Percentiles rank a stretch among this genome's conserved stretches.
phyloP scores from a whole-genome alignment of 768 basidiomycete species.

The Cystobasidium ongulense region DNA sequence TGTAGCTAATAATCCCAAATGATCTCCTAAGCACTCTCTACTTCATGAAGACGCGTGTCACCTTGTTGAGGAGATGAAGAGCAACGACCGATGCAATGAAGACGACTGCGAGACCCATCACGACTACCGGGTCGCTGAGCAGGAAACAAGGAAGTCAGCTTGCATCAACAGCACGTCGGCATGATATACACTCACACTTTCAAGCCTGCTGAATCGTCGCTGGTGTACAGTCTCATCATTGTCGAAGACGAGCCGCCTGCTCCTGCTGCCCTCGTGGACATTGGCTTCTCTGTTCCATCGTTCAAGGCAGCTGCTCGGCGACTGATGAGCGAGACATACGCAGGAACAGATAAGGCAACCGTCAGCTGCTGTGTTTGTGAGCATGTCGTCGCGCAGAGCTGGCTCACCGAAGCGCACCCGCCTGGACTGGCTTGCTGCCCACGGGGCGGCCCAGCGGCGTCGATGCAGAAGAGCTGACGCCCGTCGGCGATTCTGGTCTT shows the following conservation, averaged over 20 bases:
- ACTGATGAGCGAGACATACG: not conserved
- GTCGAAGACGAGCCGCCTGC: constrained; percentile 95
- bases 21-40: not conserved
- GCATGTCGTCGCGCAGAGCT: not conserved
- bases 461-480: not conserved
- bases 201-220: constrained; percentile 88
- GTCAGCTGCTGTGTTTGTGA: no score
- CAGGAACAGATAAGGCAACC: not conserved
- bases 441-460: not conserved
- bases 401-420: constrained; percentile 26
- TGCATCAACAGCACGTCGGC: not conserved
- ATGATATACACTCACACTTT: constrained; percentile 67
- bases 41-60: constrained; percentile 27
- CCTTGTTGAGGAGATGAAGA: constrained; percentile 40
- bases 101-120: constrained; percentile 42
- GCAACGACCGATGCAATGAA: constrained; percentile 42
- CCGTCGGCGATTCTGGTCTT: constrained; percentile 14
- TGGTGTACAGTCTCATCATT: constrained; percentile 95
- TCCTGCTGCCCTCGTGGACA: constrained; percentile 33
- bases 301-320: constrained; percentile 27
- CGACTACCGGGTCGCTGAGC: constrained; percentile 41
- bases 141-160: not conserved
- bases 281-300: constrained; percentile 29
- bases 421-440: constrained; percentile 15
- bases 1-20: not conserved